Evolutionary conservation across 1,284 basidiomycete genomes (phyloP).

Genomic region (Melampsora larici-populina): DNA sequence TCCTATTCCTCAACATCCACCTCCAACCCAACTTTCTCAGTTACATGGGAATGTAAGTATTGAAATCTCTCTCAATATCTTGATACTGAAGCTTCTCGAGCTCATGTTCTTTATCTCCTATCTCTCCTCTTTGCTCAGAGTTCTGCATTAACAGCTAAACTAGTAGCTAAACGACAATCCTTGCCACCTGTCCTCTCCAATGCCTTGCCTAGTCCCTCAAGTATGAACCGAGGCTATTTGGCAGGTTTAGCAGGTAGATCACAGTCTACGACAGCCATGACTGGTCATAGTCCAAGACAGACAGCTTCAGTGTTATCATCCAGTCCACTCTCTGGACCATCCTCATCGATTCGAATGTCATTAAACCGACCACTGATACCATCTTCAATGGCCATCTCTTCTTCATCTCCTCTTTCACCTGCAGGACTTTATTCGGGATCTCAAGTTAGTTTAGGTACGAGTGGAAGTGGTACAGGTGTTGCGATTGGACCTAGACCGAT

Average conservation of each 20-base stretch:
- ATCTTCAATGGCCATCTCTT: neutral
- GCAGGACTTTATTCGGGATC: neutral
- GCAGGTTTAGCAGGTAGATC: neutral
- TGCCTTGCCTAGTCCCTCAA: conserved; percentile 11
- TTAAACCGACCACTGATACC: neutral
- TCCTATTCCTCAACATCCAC: neutral
- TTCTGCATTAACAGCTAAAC: conserved; percentile 42
- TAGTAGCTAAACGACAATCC: conserved; percentile 31
- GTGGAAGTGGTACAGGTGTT: neutral
- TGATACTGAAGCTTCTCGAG: too few relatives aligned
- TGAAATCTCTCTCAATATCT: too few relatives aligned
- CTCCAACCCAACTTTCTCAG: neutral
- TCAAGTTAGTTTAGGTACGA: neutral
- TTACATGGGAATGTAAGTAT: neutral
- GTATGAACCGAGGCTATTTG: conserved; percentile 7
- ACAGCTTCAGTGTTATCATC: conserved; percentile 19
- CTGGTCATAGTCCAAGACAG: conserved; percentile 4
- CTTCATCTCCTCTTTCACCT: neutral
- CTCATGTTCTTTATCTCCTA: neutral
- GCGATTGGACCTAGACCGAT: conserved; percentile 1
- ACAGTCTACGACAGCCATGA: neutral
- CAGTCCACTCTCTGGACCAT: conserved; percentile 32
- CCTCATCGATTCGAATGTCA: conserved; percentile 38
- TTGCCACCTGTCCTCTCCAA: conserved; percentile 40
- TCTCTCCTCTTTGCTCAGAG: conserved; percentile 9